phyloP scores from a whole-genome alignment of 2,329 filamentous ascomycete species.

The Xylariaceae sp. region DNA sequence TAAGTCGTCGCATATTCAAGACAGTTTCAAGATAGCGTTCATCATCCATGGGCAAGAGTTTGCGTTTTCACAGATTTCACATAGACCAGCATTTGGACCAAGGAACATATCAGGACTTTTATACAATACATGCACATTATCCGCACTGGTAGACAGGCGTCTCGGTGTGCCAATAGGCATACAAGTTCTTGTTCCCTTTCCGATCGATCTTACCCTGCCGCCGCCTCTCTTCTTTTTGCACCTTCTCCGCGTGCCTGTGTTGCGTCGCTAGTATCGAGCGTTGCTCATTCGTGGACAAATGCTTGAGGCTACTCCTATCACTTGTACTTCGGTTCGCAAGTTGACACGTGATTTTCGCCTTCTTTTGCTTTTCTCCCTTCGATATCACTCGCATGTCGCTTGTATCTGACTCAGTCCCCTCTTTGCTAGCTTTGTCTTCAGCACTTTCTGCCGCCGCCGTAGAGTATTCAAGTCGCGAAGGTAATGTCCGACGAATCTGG shows the following conservation, averaged over 20 bases:
- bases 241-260: constrained; percentile 17
- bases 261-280: constrained; percentile 21
- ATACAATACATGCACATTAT: constrained; percentile 13
- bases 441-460: constrained; percentile 6
- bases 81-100: too few relatives aligned
- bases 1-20: too few relatives aligned
- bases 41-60: too few relatives aligned
- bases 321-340: constrained; percentile 20
- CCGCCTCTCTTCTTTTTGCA: constrained; percentile 27
- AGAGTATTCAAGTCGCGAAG: constrained; percentile 19
- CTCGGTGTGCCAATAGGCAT: constrained; percentile 33
- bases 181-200: constrained; percentile 34
- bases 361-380: constrained; percentile 22
- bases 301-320: constrained; percentile 22
- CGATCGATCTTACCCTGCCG: constrained; percentile 26
- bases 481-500: constrained; percentile 7
- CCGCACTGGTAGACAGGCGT: constrained; percentile 32
- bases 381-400: constrained; percentile 15
- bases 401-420: constrained; percentile 6
- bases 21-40: too few relatives aligned
- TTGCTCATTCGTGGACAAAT: constrained; percentile 22
- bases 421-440: constrained; percentile 10
- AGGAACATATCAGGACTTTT: too few relatives aligned
- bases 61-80: too few relatives aligned
- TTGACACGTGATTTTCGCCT: constrained; percentile 16